Base-by-base conservation (phyloP, 257 asterid species). In the Nicotiana otophora region DNA sequence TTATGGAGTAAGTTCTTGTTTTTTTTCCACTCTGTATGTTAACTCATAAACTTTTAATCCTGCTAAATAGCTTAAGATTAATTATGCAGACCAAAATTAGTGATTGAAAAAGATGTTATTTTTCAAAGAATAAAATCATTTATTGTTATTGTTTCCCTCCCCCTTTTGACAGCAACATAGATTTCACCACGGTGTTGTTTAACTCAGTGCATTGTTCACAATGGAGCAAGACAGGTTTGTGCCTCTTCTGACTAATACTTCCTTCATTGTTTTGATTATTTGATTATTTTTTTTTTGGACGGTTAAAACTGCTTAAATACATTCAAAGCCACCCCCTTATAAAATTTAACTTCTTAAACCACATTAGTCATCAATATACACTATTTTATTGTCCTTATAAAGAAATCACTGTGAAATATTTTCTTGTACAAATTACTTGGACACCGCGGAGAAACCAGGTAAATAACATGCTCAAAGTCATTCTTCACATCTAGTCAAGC, bases 151-250 rank as follows among this genome's bases (percentile, higher is more conserved):
- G 10, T 58, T 19, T 57, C 3, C 7, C 8, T 31, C n/a, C 8
- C 10, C n/a, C 6, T 20, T 72, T 72, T 46, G 34, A 0, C 78
- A 42, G 78, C 23, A 46, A 51, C 7, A 20, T 23, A 72, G 0
- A 72, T 46, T 46, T 16, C 1, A 39, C 17, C 33, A 5, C 7
- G 11, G 8, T 19, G 30, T 68, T 34, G 54, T 68, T 34, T 8
- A 68, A 39, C 0, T 39, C 78, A 1, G 79, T 30, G 67, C 66
- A 48, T 64, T 33, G 60, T 61, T 3, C 5, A 48, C 33, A 68
- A 83, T 83, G 86, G 86, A 83, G 23, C 63, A 74, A 64, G 68
- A 83, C 23, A 83, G 86, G 86, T 83, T 78, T 65, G 46, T 65
- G 39, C n/a, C 11, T 48, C 9, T 30, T 36, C 23, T 65, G 15